These are phyloP conservation scores for Diversispora epigaea DNA, from an alignment of 192 early-diverging fungal species.

Conservation along the genomic window DNA sequence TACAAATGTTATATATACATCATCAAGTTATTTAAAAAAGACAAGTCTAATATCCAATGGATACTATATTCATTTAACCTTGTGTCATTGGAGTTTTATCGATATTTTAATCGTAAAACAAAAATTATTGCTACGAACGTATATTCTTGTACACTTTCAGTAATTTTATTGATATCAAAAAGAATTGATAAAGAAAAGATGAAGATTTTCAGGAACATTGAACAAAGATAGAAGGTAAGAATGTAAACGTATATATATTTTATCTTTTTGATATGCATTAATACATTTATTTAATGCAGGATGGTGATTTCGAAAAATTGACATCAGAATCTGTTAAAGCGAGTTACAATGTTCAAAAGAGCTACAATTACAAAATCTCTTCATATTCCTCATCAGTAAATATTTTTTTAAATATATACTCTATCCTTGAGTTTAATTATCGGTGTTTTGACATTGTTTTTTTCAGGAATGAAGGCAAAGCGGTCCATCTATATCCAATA, in stretches of 20 bases:
- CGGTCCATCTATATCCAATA: slow-evolving; percentile 5
- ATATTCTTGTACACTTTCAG: not conserved
- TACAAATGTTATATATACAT: too few relatives aligned
- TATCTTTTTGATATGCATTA: not conserved
- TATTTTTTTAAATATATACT: not conserved
- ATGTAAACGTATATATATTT: not conserved
- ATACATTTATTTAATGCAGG: slow-evolving; percentile 1
- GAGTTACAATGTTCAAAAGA: slow-evolving; percentile 1
- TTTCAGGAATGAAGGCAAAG: slow-evolving; percentile 5
- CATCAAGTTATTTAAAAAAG: not conserved
- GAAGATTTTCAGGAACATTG: not conserved
- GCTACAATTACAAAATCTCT: slow-evolving; percentile 10
- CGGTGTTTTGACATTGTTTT: not conserved
- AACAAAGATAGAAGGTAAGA: slow-evolving; percentile 27
- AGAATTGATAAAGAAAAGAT: not conserved
- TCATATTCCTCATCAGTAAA: not conserved
- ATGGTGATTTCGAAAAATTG: slow-evolving; percentile 12
- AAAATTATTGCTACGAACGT: not conserved
- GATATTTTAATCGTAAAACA: slow-evolving; percentile 16
- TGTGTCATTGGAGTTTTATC: slow-evolving; percentile 24
- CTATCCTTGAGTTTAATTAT: slow-evolving; percentile 1
- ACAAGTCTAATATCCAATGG: slow-evolving; percentile 5
- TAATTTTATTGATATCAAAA: not conserved
- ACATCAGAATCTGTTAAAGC: not conserved
- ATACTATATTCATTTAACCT: slow-evolving; percentile 2